These are phyloP conservation scores for Scheffersomyces lignicola DNA, from an alignment of 1,139 yeast genomes.

Conservation along the genomic window DNA sequence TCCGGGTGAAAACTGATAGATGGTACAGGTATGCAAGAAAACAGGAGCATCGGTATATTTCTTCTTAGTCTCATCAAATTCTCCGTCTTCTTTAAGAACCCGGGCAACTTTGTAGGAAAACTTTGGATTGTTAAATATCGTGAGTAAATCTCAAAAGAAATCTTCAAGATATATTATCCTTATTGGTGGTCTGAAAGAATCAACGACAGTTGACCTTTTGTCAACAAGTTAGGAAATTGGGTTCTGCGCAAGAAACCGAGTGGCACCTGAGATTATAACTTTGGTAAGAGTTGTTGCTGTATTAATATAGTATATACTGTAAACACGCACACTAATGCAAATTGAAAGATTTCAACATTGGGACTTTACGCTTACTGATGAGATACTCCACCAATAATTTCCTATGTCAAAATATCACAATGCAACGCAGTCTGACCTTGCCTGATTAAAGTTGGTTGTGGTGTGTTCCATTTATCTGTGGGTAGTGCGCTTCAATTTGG, in stretches of 20 bases:
- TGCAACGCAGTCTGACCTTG: too few species aligned
- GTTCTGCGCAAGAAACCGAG: constrained; percentile 38
- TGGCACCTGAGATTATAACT: constrained; percentile 37
- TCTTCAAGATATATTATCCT: too few species aligned
- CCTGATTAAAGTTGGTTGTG: too few species aligned
- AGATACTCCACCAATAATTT: too few species aligned
- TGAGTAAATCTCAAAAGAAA: constrained; percentile 26
- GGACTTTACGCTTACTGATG: too few species aligned
- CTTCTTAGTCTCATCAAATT: constrained; percentile 28
- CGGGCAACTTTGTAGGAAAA: constrained; percentile 48
- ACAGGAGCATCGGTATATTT: constrained; percentile 25
- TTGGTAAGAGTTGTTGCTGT: constrained; percentile 37
- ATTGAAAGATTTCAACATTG: too few species aligned
- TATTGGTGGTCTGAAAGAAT: constrained; percentile 55
- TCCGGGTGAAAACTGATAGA: constrained; percentile 23
- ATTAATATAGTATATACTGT: too few species aligned
- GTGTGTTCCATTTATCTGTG: too few species aligned
- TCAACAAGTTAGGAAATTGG: constrained; percentile 23
- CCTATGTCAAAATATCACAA: too few species aligned
- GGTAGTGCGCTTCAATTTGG: too few species aligned
- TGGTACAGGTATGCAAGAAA: constrained; percentile 31
- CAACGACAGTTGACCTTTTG: constrained; percentile 52
- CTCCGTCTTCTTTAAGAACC: constrained; percentile 42
- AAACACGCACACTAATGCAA: too few species aligned
- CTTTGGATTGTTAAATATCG: constrained; percentile 28